Evolutionary conservation across 129 eudicot genomes (phyloP).

Genomic region (Dittrichia graveolens): DNA sequence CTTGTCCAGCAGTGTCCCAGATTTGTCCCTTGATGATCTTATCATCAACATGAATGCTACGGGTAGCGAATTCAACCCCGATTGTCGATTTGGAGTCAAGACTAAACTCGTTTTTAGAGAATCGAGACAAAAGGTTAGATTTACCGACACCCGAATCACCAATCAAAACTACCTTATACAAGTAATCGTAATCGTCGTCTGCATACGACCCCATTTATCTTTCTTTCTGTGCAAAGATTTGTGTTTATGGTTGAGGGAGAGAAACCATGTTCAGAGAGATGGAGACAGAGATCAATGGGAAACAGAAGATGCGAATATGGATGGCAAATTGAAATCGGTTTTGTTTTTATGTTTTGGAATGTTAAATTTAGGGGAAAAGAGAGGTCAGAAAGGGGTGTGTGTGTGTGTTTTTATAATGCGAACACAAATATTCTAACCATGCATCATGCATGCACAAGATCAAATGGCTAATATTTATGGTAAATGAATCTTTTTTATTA

Average conservation of each 20-base stretch:
- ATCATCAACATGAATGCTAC: conserved; percentile 39
- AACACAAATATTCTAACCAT: neutral
- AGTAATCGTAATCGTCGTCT: conserved; percentile 41
- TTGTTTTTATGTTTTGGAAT: conserved; percentile 15
- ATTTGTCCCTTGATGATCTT: conserved; percentile 39
- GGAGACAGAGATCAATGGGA: conserved; percentile 8
- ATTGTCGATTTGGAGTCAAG: conserved; percentile 44
- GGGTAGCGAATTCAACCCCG: conserved; percentile 43
- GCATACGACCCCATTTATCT: conserved; percentile 32
- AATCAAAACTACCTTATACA: conserved; percentile 38
- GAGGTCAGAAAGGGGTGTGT: conserved; percentile 24
- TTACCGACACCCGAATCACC: conserved; percentile 44
- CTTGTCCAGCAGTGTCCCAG: conserved; percentile 49
- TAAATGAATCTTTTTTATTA: no score
- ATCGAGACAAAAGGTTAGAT: conserved; percentile 40
- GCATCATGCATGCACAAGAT: no score
- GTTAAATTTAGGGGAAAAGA: conserved; percentile 20
- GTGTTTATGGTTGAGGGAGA: conserved; percentile 23
- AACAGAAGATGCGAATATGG: conserved; percentile 9
- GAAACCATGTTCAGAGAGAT: conserved; percentile 11
- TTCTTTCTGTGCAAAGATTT: conserved; percentile 22
- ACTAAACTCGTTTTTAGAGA: conserved; percentile 45
- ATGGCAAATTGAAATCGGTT: neutral
- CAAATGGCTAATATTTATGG: no score
- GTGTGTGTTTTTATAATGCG: neutral